These are phyloP conservation scores for Pythium grandisporangium DNA, from an alignment of 352 stramenopile genomes.

Conservation along the genomic window DNA sequence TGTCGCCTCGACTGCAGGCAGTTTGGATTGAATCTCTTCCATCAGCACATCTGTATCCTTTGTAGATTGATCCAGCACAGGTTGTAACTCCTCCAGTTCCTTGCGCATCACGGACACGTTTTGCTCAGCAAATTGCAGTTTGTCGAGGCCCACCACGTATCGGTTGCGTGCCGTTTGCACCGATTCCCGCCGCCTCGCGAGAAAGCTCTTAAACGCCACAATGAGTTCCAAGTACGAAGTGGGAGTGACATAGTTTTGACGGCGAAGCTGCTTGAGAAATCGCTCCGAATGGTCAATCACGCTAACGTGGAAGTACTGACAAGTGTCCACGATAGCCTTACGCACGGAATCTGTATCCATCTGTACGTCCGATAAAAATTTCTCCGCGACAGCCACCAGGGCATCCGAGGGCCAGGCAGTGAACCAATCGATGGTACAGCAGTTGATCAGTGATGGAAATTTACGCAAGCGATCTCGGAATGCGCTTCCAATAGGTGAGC, in stretches of 20 bases:
- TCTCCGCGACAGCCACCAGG: slow-evolving; percentile 89
- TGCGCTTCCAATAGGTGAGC: slow-evolving; percentile 91
- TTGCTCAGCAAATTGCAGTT: slow-evolving; percentile 90
- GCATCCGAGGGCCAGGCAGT: slow-evolving; percentile 91
- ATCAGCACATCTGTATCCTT: slow-evolving; percentile 92
- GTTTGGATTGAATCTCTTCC: slow-evolving; percentile 90
- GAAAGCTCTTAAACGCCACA: slow-evolving; percentile 88
- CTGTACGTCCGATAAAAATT: slow-evolving; percentile 87
- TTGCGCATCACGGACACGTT: slow-evolving; percentile 93
- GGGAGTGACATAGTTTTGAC: slow-evolving; percentile 94
- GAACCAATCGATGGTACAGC: slow-evolving; percentile 97
- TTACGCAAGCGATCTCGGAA: slow-evolving; percentile 92
- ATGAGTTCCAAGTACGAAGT: slow-evolving; percentile 95
- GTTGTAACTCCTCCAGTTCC: slow-evolving; percentile 91
- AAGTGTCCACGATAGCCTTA: slow-evolving; percentile 84
- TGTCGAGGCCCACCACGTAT: slow-evolving; percentile 90
- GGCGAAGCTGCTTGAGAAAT: slow-evolving; percentile 77
- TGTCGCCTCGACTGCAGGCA: slow-evolving; percentile 83
- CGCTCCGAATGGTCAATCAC: slow-evolving; percentile 77
- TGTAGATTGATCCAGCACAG: slow-evolving; percentile 86
- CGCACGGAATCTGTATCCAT: slow-evolving; percentile 76
- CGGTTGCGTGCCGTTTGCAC: slow-evolving; percentile 76
- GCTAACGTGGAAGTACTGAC: slow-evolving; percentile 90
- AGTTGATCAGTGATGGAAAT: slow-evolving; percentile 95
- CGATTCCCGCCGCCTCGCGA: slow-evolving; percentile 72